Evolutionary conservation across 345 rosid species (phyloP), one percentile per base, ranked within the genome.

Genomic region (Populus tremula): DNA sequence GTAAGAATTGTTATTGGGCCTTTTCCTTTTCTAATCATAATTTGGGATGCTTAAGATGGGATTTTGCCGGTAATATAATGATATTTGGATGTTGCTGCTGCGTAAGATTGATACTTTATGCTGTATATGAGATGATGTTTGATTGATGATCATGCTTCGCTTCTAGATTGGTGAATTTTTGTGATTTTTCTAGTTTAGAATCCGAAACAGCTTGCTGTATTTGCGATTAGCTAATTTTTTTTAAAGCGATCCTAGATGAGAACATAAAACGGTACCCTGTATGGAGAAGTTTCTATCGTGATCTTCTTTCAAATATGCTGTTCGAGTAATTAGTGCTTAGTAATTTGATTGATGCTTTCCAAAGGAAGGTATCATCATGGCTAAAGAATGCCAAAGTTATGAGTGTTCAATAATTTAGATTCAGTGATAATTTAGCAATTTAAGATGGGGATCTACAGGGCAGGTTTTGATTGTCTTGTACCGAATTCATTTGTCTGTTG

Each of bases 1-100:
- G 99, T 93, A 80, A 73, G 1, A 12, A 35, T 45, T 21, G 35
- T 33, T 54, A 54, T 54, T 54, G 23, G 21, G 61, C 25, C 25
- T 2, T 8, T 54, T 2, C 18, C 25, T 54, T 54, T 54, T 54
- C 61, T 54, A 54, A 54, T 54, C 61, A 54, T 21, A 54, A 54
- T 54, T 21, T 54, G 21, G 12, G 61, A 54, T 54, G 61, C 8
- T 21, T 54, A 2, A 54, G 12, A 20, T 53, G 59, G 59, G 59
- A 53, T 53, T 53, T 53, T 53, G 9, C 7, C 20, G 23, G 61
- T 21, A 21, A 21, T 54, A 8, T 8, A 21, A 9, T 54, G 61
- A 20, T 54, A 54, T 54, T 54, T 54, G 25, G 61, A 53, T 53
- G 59, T 21, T 54, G 61, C 61, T 21, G 25, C 25, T 21, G 61